These are phyloP conservation scores for Brachypodium distachyon DNA, from an alignment of 202 grass and related monocot genomes.

Conservation along the genomic window DNA sequence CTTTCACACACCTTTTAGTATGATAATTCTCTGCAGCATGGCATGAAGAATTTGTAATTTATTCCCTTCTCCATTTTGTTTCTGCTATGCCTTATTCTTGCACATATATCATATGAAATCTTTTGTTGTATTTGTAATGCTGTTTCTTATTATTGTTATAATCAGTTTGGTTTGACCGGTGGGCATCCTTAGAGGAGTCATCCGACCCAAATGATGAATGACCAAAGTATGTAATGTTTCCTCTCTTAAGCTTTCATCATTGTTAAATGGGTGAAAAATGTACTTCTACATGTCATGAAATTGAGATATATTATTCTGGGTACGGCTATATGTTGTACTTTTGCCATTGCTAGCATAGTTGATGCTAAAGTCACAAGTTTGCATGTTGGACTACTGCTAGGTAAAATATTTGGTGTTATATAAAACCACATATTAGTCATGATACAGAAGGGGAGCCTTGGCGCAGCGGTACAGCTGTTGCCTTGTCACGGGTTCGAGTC, in stretches of 20 bases:
- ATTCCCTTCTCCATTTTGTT: not conserved
- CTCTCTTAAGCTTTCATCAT: not conserved
- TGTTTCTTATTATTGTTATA: constrained; percentile 20
- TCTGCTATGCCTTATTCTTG: not conserved
- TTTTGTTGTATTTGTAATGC: not conserved
- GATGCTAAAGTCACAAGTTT: not conserved
- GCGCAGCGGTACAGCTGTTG: no score
- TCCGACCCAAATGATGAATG: constrained; percentile 70
- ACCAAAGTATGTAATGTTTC: constrained; percentile 66
- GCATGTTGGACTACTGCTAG: not conserved
- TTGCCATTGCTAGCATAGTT: not conserved
- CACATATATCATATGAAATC: constrained; percentile 11
- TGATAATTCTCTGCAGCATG: not conserved
- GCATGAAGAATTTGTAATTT: not conserved
- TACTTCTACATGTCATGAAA: not conserved
- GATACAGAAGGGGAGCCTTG: constrained; percentile 2
- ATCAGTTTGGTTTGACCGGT: constrained; percentile 61
- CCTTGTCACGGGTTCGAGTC: no score
- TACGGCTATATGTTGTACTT: not conserved
- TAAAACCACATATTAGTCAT: not conserved
- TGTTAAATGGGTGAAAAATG: not conserved
- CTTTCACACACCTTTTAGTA: not conserved
- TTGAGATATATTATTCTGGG: not conserved
- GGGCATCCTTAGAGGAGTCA: constrained; percentile 83
- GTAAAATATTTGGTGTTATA: not conserved